Conservation (phyloP, 352 stramenopile genomes). For the Phytopythium aichiense region DNA sequence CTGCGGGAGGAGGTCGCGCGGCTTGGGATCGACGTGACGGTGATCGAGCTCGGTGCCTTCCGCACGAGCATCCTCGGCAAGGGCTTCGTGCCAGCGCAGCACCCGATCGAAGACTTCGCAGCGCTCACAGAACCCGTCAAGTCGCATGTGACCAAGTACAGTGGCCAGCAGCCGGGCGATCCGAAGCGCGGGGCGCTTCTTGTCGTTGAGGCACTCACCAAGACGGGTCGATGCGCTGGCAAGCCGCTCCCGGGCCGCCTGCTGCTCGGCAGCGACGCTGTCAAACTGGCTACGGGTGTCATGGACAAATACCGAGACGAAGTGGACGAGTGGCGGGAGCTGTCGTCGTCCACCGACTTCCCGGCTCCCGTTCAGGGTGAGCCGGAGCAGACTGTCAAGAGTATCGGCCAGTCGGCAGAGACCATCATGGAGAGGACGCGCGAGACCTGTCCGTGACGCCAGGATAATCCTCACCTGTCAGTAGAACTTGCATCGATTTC, state of each 20-base stretch:
- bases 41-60: slow-evolving; percentile 34
- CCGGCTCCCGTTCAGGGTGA: not conserved
- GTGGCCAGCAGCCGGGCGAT: slow-evolving; percentile 32
- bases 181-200: slow-evolving; percentile 22
- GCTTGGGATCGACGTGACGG: slow-evolving; percentile 35
- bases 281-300: slow-evolving; percentile 18
- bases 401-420: not conserved
- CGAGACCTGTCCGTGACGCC: not conserved
- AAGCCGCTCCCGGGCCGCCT: slow-evolving; percentile 27
- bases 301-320: slow-evolving; percentile 16
- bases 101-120: slow-evolving; percentile 21
- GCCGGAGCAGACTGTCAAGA: not conserved
- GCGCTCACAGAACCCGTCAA: slow-evolving; percentile 21
- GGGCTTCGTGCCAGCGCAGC: slow-evolving; percentile 16
- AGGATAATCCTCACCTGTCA: not conserved
- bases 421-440: not conserved
- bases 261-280: slow-evolving; percentile 30
- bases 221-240: slow-evolving; percentile 29
- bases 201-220: slow-evolving; percentile 32
- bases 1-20: slow-evolving; percentile 28
- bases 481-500: not conserved
- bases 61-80: slow-evolving; percentile 28
- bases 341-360: slow-evolving; percentile 25
- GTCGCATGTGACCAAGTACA: slow-evolving; percentile 19
- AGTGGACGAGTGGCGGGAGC: slow-evolving; percentile 20